Base-by-base conservation (phyloP, 176 grass and related monocot species). In the Oropetium thomaeum region DNA sequence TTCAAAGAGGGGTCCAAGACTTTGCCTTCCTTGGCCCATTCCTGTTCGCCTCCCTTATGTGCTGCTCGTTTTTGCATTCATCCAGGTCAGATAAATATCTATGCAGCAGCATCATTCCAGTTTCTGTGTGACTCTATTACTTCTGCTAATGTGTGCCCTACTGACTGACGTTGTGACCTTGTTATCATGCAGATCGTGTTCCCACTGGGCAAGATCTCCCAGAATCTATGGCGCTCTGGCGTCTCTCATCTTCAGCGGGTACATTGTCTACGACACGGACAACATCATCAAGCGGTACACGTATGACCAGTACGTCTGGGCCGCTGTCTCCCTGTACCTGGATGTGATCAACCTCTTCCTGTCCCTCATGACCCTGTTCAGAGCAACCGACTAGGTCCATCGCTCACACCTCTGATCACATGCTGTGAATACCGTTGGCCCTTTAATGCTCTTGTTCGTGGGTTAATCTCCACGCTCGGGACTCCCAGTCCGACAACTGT, bases 11-110 rank as follows among this genome's bases (percentile, higher is more conserved):
- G 93, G 90, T 31, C n/a, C 81, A 93, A 69, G 93, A 97, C 80
- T 97, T 97, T 76, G 90, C 82, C 49, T 97, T 97, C 73, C 90
- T 97, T 23, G 93, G 93, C 20, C 93, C 93, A 14, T 93, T 97
- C 72, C 93, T 97, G 35, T 97, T 93, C 11, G 71, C 90, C 70
- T 84, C 93, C 40, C 19, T 97, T 37, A 76, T 34, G 83, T 93
- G 73, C 82, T 97, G 65, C 61, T 97, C 5, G 90, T 93, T 35
- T 97, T 97, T 71, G 74, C 75, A 35, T n/a, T 97, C 68, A 93
- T 97, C 39, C 93, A 97, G 90, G 93, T 93, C 58, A 75, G 82
- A 22, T 22, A 71, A 49, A 17, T 42, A 9, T 49, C 44, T 37
- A 40, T 8, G 25, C n/a, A 32, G 9, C 63, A 59, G 13, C 44